Evolutionary conservation across 2,329 filamentous ascomycete species (phyloP), one percentile per base, ranked within the genome.

Genomic region (Diaporthe helianthi): DNA sequence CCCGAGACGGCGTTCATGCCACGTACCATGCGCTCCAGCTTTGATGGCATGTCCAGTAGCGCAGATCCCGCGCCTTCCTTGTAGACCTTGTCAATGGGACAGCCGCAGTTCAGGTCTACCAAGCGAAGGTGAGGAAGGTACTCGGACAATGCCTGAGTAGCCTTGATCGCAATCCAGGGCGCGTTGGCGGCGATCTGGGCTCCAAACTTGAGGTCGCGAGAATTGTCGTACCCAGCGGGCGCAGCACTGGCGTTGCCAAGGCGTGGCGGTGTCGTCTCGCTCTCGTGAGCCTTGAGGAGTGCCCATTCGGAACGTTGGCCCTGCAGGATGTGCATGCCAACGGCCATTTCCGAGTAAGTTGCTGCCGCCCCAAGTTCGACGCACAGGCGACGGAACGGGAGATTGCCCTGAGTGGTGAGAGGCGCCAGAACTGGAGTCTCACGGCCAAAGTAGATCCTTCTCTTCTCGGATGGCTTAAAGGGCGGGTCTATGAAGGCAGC

Each of bases 311-410:
- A 86, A 80, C 95, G 97, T 73, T 92, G 89, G 44, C 96, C 96
- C 79, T 98, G 94, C 7, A 99, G 86, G 51, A 99, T 82, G 12
- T 95, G 94, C 79, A 97, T 83, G 33, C 93, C 90, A 87, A 99
- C 92, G 4, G 95, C 96, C 96, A 99, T 99, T 80, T 99, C 96
- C 0, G 95, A 98, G 83, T 97, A 99, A 0, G 96, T 99, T 60
- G 97, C 85, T 77, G 98, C 92, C 33, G 94, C 94, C 44, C 96
- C 96, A 29, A 98, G 86, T 67, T 94, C 92, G 15, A 93, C 90
- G 76, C 94, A 98, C 36, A 99, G 87, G 61, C 96, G 89, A 68
- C 96, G 91, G 83, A 97, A 99, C 1, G 96, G 96, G 58, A 98
- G 85, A 76, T 99, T 99, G 54, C 96, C 96, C 81, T 98, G 96